phyloP scores from a whole-genome alignment of 352 stramenopile genomes.

The Phytophthora syringae region DNA sequence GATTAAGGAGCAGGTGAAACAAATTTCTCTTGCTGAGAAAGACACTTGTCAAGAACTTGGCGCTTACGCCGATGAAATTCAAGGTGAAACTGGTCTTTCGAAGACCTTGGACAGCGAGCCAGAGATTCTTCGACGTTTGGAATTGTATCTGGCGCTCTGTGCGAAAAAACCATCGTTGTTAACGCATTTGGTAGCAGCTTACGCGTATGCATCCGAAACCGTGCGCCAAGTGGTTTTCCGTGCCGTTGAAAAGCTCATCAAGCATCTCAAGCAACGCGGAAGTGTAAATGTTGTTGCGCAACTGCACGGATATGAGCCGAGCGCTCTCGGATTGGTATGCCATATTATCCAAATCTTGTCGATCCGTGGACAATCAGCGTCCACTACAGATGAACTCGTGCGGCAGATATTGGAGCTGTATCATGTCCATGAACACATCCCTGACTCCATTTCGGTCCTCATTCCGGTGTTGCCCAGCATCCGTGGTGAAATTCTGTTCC shows the following conservation, averaged over 20 bases:
- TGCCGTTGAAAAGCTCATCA: conserved; percentile 88
- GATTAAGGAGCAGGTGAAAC: conserved; percentile 38
- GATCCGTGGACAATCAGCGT: conserved; percentile 44
- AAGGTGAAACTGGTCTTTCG: conserved; percentile 45
- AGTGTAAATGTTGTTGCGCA: conserved; percentile 68
- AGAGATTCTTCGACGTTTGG: conserved; percentile 72
- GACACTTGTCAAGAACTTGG: conserved; percentile 40
- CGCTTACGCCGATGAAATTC: conserved; percentile 48
- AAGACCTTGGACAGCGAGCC: conserved; percentile 51
- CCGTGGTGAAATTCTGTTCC: conserved; percentile 60
- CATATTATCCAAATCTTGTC: conserved; percentile 83
- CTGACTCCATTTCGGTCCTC: conserved; percentile 70
- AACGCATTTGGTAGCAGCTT: conserved; percentile 61
- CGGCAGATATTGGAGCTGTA: conserved; percentile 71
- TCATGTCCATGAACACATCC: conserved; percentile 57
- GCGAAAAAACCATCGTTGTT: conserved; percentile 78
- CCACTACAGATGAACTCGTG: conserved; percentile 54
- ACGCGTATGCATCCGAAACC: conserved; percentile 62
- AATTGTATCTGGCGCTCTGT: conserved; percentile 76
- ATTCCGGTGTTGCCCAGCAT: conserved; percentile 73
- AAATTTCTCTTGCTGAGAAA: conserved; percentile 34
- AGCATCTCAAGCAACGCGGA: conserved; percentile 78
- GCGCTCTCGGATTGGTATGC: conserved; percentile 70
- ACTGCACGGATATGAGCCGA: conserved; percentile 65
- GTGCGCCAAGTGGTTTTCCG: conserved; percentile 76